phyloP scores from a whole-genome alignment of 192 early-diverging fungal genomes.

The Pilaira anomala region DNA sequence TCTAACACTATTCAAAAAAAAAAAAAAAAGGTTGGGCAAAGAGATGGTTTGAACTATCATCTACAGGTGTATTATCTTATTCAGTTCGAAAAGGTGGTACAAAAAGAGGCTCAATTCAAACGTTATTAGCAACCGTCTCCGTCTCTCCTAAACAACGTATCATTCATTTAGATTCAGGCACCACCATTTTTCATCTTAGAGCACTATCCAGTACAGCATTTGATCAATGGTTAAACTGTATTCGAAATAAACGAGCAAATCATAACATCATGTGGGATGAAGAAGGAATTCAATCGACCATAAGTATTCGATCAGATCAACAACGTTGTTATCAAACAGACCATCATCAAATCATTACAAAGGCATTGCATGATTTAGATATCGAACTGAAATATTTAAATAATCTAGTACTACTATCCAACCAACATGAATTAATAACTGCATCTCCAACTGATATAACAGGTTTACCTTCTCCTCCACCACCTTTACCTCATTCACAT shows the following conservation, averaged over 20 bases:
- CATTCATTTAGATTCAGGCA: conserved; percentile 82
- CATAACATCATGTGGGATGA: background rate
- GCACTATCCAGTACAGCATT: background rate
- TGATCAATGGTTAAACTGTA: background rate
- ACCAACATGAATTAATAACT: background rate
- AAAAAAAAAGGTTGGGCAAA: conserved; percentile 72
- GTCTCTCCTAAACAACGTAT: conserved; percentile 57
- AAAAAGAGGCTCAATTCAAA: conserved; percentile 59
- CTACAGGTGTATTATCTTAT: conserved; percentile 69
- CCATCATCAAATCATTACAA: background rate
- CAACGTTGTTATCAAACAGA: background rate
- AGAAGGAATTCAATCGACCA: background rate
- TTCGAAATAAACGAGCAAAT: background rate
- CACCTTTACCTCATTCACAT: background rate
- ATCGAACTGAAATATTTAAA: background rate
- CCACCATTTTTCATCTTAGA: conserved; percentile 69
- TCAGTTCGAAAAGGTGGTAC: conserved; percentile 64
- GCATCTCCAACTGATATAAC: background rate
- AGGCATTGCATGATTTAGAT: background rate
- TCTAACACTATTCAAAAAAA: too few species aligned
- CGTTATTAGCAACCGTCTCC: conserved; percentile 56
- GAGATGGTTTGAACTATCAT: conserved; percentile 79
- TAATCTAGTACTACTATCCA: background rate
- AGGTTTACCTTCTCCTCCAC: background rate
- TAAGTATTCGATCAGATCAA: background rate